Evolutionary conservation across 139 green algal species (phyloP), one percentile per base, ranked within the genome.

Genomic region (Coccomyxa sp.): DNA sequence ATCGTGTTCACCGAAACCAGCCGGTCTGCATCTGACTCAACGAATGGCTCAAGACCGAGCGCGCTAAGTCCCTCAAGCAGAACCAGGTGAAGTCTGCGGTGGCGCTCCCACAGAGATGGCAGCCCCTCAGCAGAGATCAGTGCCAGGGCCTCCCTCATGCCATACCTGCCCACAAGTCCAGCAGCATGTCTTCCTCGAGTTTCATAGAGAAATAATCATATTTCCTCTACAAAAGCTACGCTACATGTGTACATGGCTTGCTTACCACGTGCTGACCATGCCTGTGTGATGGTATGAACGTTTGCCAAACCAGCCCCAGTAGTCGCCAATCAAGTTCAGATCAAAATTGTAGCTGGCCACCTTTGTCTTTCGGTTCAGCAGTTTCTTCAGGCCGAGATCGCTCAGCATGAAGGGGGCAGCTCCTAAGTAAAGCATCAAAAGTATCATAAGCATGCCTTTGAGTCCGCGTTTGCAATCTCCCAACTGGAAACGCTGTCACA

Each of bases 1-100:
- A 96, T 94, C 83, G 91, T 95, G 88, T 96, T 96, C 58, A 96
- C 93, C 25, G 91, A 94, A 81, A 91, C 88, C 23, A 96, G 88
- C 38, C 84, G 60, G 88, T 94, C 87, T 58, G 86, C 83, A 0
- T 88, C 83, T n/a, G 90, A 86, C 82, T 91, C 84, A 21, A 94
- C 92, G 79, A 90, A 95, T 0, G 91, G 88, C 87, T 96, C 79
- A 31, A 96, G 89, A 7, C 91, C 91, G 85, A 96, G 81, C 59
- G 82, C 76, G 17, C n/a, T 81, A 3, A 96, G 90, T 13, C 93
- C 93, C 27, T 88, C 86, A 91, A 92, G 95, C 83, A 96, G 87
- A 80, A 85, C 78, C 30, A 89, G 67, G 80, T 88, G 82, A 58
- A 87, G 80, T 16, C 88, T 82, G 71, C 86, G 78, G 86, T 94